Base-by-base conservation (phyloP, 495 filamentous ascomycete species). In the Darksidea phi region DNA sequence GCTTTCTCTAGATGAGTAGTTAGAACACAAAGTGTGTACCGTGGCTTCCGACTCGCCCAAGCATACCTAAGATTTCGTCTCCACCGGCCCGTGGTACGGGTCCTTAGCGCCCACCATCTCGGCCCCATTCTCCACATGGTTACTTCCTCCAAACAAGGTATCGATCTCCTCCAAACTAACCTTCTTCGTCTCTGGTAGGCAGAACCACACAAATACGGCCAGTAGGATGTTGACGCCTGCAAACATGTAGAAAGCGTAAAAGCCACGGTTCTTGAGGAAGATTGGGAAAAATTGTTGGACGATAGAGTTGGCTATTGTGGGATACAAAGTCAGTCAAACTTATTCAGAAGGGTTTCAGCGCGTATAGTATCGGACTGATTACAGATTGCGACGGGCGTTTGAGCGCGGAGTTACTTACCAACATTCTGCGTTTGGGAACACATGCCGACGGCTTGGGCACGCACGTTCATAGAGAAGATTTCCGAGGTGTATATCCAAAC, bases 181-280 rank as follows among this genome's bases (percentile, higher is more conserved):
- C 42, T 86, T 73, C 75, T 89, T 89, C 1, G 86, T 90, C 76
- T 90, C 87, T 0, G 86, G 87, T 32, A 91, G 81, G 57, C 86
- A 84, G 75, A 87, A 88, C 76, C 76, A 89, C 41, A 90, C 81
- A 60, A 90, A 92, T n/a, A 77, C 74, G 1, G 85, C 85, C 23
- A 84, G 75, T n/a, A 83, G 55, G 59, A 82, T 71, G 63, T 86
- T 84, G 48, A 80, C 77, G 11, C 77, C 76, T 0, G 75, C 78
- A 58, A 81, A 79, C 67, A 81, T 73, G 67, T 79, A 79, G 61
- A 80, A 81, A 0, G 76, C 75, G 58, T 77, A 79, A 66, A 85
- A 79, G 21, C 82, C 82, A 38, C 74, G 70, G 67, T 84, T 80
- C 25, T 79, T 71, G 24, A 84, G 76, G 74, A 87, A 87, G 23